Evolutionary conservation across 202 grass and related monocot species (phyloP), one percentile per base, ranked within the genome.

Genomic region (Schoenoplectus tabernaemontani): DNA sequence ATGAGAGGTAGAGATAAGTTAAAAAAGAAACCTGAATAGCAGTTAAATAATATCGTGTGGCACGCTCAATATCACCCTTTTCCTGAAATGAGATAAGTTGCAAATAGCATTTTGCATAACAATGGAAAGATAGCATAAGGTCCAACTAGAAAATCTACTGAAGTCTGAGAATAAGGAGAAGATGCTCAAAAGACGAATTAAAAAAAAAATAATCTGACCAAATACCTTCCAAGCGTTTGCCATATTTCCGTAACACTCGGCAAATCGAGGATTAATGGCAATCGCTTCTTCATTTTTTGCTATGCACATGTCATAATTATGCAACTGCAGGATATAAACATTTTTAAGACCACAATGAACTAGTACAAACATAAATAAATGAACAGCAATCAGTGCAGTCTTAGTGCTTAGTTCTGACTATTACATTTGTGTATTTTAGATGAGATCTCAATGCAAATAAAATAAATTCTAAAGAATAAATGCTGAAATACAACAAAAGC

Each of bases 211-310:
- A 56, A 54, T 65, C 16, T 59, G 4, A 30, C 9, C 44, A 46
- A 86, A n/a, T 84, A 96, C 90, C 90, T 92, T 96, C 93, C 93
- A 96, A 64, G 93, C 93, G 92, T 96, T 96, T 47, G 86, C 93
- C 93, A 96, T 96, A 83, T 96, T 96, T 59, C 93, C 93, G 4
- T 96, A 96, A 66, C 93, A 96, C 68, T 92, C 93, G 17, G 90
- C 88, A 86, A 96, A 92, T 33, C 83, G 84, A 47, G 93, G 88
- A 87, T 96, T 90, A 63, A 96, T 89, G 28, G 87, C 75, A 83
- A 96, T 83, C 83, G 90, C 93, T 81, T 96, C 93, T 76, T 96
- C 84, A 59, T 96, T 96, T 82, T 96, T 96, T 83, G 84, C 84
- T 80, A 96, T 88, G 78, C 90, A 96, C 88, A 87, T 88, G 57